Evolutionary conservation across 352 stramenopile species (phyloP).

Genomic region (Phytophthora brassicae): DNA sequence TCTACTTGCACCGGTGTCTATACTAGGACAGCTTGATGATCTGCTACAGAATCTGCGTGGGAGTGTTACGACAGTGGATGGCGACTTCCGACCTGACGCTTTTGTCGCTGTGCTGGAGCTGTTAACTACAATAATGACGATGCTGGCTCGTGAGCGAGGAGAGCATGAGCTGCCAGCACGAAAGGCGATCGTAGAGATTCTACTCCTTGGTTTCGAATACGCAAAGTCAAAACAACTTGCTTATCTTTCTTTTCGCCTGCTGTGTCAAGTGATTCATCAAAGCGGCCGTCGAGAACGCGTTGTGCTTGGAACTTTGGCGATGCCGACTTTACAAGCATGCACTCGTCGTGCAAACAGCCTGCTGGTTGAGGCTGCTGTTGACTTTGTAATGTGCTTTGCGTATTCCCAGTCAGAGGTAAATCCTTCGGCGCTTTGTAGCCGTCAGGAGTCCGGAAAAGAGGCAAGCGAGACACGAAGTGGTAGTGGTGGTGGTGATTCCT

Average conservation of each 20-base stretch:
- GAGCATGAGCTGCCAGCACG: slow-evolving; percentile 24
- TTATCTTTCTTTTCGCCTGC: slow-evolving; percentile 66
- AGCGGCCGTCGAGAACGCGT: slow-evolving; percentile 44
- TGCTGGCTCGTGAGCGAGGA: slow-evolving; percentile 17
- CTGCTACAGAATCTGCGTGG: slow-evolving; percentile 40
- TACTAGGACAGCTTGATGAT: slow-evolving; percentile 38
- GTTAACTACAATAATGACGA: slow-evolving; percentile 49
- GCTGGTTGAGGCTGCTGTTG: slow-evolving; percentile 66
- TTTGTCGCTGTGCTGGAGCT: slow-evolving; percentile 68
- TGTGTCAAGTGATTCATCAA: slow-evolving; percentile 64
- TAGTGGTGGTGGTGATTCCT: not conserved
- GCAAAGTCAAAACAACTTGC: slow-evolving; percentile 55
- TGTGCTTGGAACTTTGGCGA: slow-evolving; percentile 42
- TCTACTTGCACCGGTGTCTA: slow-evolving; percentile 45
- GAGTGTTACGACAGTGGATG: slow-evolving; percentile 64
- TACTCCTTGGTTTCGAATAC: slow-evolving; percentile 62
- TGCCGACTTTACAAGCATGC: slow-evolving; percentile 59
- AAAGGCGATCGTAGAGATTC: slow-evolving; percentile 42
- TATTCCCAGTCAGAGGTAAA: slow-evolving; percentile 50
- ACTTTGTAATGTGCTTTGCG: slow-evolving; percentile 80
- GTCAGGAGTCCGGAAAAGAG: slow-evolving; percentile 1
- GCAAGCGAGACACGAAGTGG: slow-evolving; percentile 12
- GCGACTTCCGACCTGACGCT: slow-evolving; percentile 65
- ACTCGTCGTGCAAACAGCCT: slow-evolving; percentile 39
- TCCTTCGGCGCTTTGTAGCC: slow-evolving; percentile 38